Evolutionary conservation across 768 basidiomycete species (phyloP), one percentile per base, ranked within the genome.

Genomic region (Termitomyces sp.): DNA sequence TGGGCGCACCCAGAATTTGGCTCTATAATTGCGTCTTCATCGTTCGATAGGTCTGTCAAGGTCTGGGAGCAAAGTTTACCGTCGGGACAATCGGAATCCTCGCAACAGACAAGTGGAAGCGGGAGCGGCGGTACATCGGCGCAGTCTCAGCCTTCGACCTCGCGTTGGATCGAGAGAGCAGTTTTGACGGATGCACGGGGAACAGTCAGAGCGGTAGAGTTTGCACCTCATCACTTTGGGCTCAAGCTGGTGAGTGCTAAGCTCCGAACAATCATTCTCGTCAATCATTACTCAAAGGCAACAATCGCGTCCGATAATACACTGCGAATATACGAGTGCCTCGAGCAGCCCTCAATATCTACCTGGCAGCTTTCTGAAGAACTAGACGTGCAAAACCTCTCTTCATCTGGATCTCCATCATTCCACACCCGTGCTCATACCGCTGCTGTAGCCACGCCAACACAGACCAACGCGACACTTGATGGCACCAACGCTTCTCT

Each of bases 1-100:
- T 98, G 94, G 91, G 93, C 93, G 1, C 94, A 95, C 66, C 94
- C 96, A 5, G 88, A 94, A 69, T 94, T 94, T 57, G 95, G 94
- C 4, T 82, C 85, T 1, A 82, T 97, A 52, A 76, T 98, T 54
- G 93, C 93, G 0, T 91, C 90, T 3, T 83, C 85, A 5, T 93
- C 89, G 2, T 94, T 94, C 64, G 96, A 98, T 71, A 81, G 95
- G 25, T 90, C 90, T 0, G 90, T 94, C 54, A 91, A 95, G 70
- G 81, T 99, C 16, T 98, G 94, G 94, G 91, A 95, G 67, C 83
- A 90, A 70, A 74, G 73, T 0, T 70, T 71, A 8, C 61, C 68
- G 2, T 62, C 62, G 32, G 67, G 66, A 9, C 60, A 64, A 12
- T 64, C 69, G 25, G 69, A 72, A 21, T 41, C 64, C 28, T 47